Evolutionary conservation across 164 flowering plant genomes (phyloP).

Genomic region (Houttuynia cordata): DNA sequence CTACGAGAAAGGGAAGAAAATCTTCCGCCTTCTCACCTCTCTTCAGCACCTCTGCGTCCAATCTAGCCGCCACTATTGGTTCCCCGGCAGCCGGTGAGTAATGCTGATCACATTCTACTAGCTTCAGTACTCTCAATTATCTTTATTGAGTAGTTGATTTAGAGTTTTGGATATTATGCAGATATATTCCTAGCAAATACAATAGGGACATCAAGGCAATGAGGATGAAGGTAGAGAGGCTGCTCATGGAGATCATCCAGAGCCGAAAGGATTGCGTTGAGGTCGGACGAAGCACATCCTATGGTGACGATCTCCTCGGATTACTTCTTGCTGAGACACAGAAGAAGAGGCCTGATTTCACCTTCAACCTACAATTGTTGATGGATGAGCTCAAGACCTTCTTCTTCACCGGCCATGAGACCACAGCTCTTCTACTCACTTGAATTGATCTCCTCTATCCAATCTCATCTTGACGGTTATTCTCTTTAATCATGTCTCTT

Average conservation of each 20-base stretch:
- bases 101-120: too few relatives aligned
- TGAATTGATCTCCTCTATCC: too few relatives aligned
- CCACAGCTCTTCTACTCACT: slow-evolving; percentile 81
- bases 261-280: slow-evolving; percentile 64
- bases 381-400: slow-evolving; percentile 98
- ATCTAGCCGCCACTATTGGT: slow-evolving; percentile 58
- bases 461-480: too few relatives aligned
- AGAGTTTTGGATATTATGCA: slow-evolving; percentile 6
- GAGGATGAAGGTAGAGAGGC: slow-evolving; percentile 74
- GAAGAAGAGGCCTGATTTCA: too few relatives aligned
- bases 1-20: slow-evolving; percentile 76
- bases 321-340: slow-evolving; percentile 64
- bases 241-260: slow-evolving; percentile 80
- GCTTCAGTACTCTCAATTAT: too few relatives aligned
- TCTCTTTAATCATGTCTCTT: too few relatives aligned
- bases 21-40: slow-evolving; percentile 53
- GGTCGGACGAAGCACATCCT: slow-evolving; percentile 54
- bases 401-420: slow-evolving; percentile 93
- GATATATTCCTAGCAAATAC: slow-evolving; percentile 80
- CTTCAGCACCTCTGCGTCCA: slow-evolving; percentile 65
- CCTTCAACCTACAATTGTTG: slow-evolving; percentile 44
- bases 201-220: slow-evolving; percentile 68
- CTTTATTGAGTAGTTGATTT: too few relatives aligned
- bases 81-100: slow-evolving; percentile 92
- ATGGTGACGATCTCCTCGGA: slow-evolving; percentile 79